phyloP scores from a whole-genome alignment of 441 rosid genomes.

The Manihot esculenta region DNA sequence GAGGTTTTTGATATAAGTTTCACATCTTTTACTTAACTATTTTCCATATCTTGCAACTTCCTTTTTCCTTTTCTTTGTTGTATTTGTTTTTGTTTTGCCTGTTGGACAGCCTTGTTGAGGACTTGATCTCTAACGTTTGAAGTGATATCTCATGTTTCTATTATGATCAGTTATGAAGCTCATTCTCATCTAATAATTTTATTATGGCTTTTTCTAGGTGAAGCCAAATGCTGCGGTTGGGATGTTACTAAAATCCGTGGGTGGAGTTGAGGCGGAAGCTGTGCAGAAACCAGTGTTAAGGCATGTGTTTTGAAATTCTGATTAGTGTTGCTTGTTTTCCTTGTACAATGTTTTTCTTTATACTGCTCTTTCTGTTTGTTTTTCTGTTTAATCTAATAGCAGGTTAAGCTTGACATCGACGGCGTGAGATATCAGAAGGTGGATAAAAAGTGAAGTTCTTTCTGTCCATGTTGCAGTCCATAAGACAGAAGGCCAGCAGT shows the following conservation, averaged over 20 bases:
- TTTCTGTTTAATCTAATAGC: constrained; percentile 18
- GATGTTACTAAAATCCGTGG: constrained; percentile 25
- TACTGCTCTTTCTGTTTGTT: constrained; percentile 24
- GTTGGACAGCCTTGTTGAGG: neutral
- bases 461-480: neutral
- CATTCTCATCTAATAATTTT: constrained; percentile 17
- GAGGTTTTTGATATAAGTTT: constrained; percentile 51
- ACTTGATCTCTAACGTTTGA: neutral
- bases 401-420: constrained; percentile 42
- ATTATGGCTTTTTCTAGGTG: constrained; percentile 22
- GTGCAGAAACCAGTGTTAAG: constrained; percentile 43
- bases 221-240: constrained; percentile 41
- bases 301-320: constrained; percentile 29
- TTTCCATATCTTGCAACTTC: constrained; percentile 3
- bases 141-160: constrained; percentile 3
- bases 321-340: neutral
- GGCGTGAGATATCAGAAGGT: constrained; percentile 24
- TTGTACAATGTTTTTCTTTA: constrained; percentile 27
- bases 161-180: constrained; percentile 4
- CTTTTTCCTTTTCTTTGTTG: neutral
- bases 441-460: too few species aligned
- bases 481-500: constrained; percentile 50
- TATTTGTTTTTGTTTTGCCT: neutral
- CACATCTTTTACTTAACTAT: constrained; percentile 2
- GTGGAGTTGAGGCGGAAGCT: constrained; percentile 31